Evolutionary conservation across 1,284 basidiomycete species (phyloP).

Genomic region (Wolfiporia cocos): DNA sequence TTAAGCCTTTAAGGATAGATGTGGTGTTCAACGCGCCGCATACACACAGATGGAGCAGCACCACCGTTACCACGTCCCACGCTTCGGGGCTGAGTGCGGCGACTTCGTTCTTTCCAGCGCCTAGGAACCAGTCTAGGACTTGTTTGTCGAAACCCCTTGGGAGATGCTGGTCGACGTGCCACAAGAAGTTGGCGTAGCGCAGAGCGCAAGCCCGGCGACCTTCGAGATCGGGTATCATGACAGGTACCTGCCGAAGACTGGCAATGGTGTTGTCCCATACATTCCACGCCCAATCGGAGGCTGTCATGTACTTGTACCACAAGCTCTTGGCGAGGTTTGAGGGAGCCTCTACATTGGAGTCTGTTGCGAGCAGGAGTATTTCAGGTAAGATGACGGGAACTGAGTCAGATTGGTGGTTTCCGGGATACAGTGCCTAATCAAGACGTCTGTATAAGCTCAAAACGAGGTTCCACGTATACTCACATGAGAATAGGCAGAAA

Average conservation of each 20-base stretch:
- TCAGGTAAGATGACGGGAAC: slow-evolving; percentile 61
- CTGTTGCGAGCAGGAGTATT: slow-evolving; percentile 55
- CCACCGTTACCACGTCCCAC: slow-evolving; percentile 59
- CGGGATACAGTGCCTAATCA: slow-evolving; percentile 40
- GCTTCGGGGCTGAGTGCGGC: slow-evolving; percentile 47
- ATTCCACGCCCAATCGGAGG: slow-evolving; percentile 67
- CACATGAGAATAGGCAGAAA: slow-evolving; percentile 54
- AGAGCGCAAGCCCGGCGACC: slow-evolving; percentile 46
- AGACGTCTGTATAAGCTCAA: not conserved
- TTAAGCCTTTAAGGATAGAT: slow-evolving; percentile 62
- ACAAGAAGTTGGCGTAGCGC: slow-evolving; percentile 62
- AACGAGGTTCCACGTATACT: slow-evolving; percentile 13
- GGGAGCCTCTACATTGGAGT: slow-evolving; percentile 50
- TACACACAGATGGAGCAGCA: slow-evolving; percentile 60
- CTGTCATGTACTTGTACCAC: slow-evolving; percentile 73
- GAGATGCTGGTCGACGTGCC: slow-evolving; percentile 68
- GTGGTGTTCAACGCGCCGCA: slow-evolving; percentile 64
- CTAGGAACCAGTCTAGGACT: slow-evolving; percentile 62
- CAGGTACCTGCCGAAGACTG: slow-evolving; percentile 58
- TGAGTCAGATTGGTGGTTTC: slow-evolving; percentile 37
- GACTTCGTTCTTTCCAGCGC: slow-evolving; percentile 56
- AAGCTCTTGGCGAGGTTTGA: slow-evolving; percentile 66
- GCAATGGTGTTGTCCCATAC: slow-evolving; percentile 77
- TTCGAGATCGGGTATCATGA: slow-evolving; percentile 41
- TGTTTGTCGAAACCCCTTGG: slow-evolving; percentile 63